Evolutionary conservation across 192 early-diverging fungal species (phyloP).

Genomic region (Chytriomyces sp.): DNA sequence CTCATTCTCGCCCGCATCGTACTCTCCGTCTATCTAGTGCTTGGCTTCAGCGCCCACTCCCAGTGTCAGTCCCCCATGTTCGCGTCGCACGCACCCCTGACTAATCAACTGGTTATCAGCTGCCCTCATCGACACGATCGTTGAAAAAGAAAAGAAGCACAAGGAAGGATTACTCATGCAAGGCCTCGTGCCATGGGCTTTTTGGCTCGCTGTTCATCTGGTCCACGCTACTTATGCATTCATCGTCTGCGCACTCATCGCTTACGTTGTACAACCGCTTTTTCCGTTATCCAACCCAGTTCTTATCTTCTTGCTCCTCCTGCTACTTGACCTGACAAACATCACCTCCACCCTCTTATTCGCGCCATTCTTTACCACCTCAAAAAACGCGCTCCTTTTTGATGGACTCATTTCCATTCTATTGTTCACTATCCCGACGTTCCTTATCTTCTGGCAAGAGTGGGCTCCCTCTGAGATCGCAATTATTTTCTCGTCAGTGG

Average conservation of each 20-base stretch:
- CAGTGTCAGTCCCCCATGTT: slow-evolving; percentile 11
- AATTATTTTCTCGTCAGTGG: slow-evolving; percentile 3
- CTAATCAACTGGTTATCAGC: background rate
- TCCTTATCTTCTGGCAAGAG: slow-evolving; percentile 25
- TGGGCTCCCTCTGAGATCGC: slow-evolving; percentile 23
- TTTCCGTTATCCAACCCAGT: slow-evolving; percentile 22
- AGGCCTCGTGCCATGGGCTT: slow-evolving; percentile 49
- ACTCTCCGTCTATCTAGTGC: slow-evolving; percentile 14
- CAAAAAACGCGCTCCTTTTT: slow-evolving; percentile 15
- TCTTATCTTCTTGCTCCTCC: slow-evolving; percentile 19
- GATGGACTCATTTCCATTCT: slow-evolving; percentile 18
- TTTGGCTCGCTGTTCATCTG: slow-evolving; percentile 31
- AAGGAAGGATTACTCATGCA: slow-evolving; percentile 66
- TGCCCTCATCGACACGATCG: slow-evolving; percentile 60
- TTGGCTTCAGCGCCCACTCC: slow-evolving; percentile 22
- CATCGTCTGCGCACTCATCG: slow-evolving; percentile 9
- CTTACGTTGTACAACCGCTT: slow-evolving; percentile 1
- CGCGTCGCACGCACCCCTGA: background rate
- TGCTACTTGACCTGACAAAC: slow-evolving; percentile 12
- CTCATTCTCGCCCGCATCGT: slow-evolving; percentile 15
- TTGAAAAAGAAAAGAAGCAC: slow-evolving; percentile 68
- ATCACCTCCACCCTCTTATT: slow-evolving; percentile 19
- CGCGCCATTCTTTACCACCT: slow-evolving; percentile 27
- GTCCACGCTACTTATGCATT: background rate
- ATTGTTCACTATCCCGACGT: slow-evolving; percentile 7